Conservation (phyloP, 495 filamentous ascomycete genomes). For the Cairneyella variabilis region DNA sequence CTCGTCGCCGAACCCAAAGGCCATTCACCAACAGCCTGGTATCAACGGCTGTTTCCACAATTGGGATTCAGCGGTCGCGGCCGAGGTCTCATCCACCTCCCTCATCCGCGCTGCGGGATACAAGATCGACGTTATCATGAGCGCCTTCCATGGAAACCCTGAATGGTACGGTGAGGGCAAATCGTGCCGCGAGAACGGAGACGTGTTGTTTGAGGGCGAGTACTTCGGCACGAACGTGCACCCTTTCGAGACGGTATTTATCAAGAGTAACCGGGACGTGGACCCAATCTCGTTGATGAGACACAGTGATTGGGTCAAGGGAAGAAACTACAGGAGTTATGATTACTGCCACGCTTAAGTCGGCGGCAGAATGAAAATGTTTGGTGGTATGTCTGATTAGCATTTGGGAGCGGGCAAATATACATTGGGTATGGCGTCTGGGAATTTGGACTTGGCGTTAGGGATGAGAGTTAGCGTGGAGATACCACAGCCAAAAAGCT, state of each 20-base stretch:
- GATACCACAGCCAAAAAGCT: no score
- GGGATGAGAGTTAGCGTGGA: no score
- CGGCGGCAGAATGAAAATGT: not conserved
- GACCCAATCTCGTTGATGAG: slow-evolving; percentile 20
- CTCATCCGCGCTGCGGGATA: slow-evolving; percentile 30
- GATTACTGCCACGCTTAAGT: slow-evolving; percentile 16
- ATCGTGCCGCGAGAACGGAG: slow-evolving; percentile 1
- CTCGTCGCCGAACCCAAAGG: no score
- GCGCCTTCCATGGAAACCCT: slow-evolving; percentile 5
- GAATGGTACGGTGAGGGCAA: slow-evolving; percentile 1
- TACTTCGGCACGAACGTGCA: slow-evolving; percentile 27
- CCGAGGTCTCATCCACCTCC: slow-evolving; percentile 26
- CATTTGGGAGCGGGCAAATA: not conserved
- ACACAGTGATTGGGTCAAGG: slow-evolving; percentile 24
- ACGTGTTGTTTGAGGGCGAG: slow-evolving; percentile 11
- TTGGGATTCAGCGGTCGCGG: slow-evolving; percentile 21
- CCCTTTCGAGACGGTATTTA: slow-evolving; percentile 34
- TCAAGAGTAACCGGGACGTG: slow-evolving; percentile 26
- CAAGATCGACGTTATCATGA: slow-evolving; percentile 31
- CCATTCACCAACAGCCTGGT: slow-evolving; percentile 4
- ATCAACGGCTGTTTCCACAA: slow-evolving; percentile 25
- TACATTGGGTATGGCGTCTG: no score
- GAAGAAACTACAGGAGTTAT: slow-evolving; percentile 21
- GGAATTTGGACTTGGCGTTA: no score
- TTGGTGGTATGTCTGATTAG: not conserved